These are phyloP conservation scores for Globisporangium parvum DNA, from an alignment of 352 stramenopile species.

Conservation along the genomic window DNA sequence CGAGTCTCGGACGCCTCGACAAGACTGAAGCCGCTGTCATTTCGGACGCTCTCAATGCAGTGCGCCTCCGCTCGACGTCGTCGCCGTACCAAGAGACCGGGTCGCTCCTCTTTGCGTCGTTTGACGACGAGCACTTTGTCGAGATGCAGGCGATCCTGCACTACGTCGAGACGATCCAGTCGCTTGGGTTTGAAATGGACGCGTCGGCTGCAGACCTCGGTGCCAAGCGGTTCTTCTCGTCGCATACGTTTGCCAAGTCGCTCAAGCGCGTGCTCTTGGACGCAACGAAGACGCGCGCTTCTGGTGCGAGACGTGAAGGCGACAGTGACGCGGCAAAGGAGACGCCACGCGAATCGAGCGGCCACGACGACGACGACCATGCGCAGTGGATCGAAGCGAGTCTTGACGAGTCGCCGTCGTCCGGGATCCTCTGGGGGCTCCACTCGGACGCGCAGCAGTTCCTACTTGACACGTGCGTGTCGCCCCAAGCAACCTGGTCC, in stretches of 20 bases:
- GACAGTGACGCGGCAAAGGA: slow-evolving; percentile 10
- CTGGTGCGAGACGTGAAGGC: slow-evolving; percentile 4
- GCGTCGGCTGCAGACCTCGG: slow-evolving; percentile 67
- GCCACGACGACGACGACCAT: background rate
- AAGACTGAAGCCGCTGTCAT: slow-evolving; percentile 23
- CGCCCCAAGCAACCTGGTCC: slow-evolving; percentile 52
- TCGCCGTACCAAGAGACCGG: slow-evolving; percentile 26
- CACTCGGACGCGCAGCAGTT: slow-evolving; percentile 80
- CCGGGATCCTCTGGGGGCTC: slow-evolving; percentile 70
- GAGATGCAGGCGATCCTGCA: slow-evolving; percentile 66
- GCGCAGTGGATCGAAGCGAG: slow-evolving; percentile 7
- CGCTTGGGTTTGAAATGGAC: slow-evolving; percentile 72
- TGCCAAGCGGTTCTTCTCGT: slow-evolving; percentile 71
- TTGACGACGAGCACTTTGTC: slow-evolving; percentile 58
- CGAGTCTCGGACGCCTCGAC: slow-evolving; percentile 3
- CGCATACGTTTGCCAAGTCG: slow-evolving; percentile 56
- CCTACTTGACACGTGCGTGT: slow-evolving; percentile 61
- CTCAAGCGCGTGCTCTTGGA: slow-evolving; percentile 37
- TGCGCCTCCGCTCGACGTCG: slow-evolving; percentile 15
- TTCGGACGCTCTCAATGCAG: slow-evolving; percentile 25
- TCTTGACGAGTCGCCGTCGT: slow-evolving; percentile 58
- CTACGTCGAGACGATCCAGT: slow-evolving; percentile 66
- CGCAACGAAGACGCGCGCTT: slow-evolving; percentile 12
- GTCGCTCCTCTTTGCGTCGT: slow-evolving; percentile 52
- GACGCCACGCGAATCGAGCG: background rate